Percentiles rank a stretch among this genome's conserved stretches.
Conservation (phyloP, 164 flowering plant species). For the Chimonanthus salicifolius region DNA sequence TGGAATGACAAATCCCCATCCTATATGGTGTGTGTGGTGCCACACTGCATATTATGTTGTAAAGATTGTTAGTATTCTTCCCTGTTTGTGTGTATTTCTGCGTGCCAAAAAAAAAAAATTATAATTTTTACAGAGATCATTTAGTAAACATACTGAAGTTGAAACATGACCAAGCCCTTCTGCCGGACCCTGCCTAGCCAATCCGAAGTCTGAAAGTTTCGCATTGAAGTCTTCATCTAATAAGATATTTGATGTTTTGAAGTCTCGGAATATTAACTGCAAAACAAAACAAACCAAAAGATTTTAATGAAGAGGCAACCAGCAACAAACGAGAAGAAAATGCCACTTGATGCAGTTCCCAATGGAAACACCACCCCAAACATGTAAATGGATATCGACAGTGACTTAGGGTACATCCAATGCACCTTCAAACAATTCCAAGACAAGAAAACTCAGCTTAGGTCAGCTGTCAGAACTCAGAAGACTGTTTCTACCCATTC, state of each 20-base stretch:
- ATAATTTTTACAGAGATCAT: background rate
- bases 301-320: background rate
- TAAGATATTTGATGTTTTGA: constrained; percentile 80
- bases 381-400: too few species aligned
- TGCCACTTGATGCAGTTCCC: background rate
- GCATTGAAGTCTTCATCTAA: constrained; percentile 86
- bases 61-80: background rate
- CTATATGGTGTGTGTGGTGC: background rate
- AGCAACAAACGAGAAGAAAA: background rate
- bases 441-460: too few species aligned
- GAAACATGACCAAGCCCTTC: constrained; percentile 82
- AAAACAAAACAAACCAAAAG: background rate
- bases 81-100: background rate
- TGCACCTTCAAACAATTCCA: too few species aligned
- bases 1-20: background rate
- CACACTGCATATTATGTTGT: too few species aligned
- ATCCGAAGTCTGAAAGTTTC: constrained; percentile 92
- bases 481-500: too few species aligned
- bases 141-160: constrained; percentile 56
- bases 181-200: constrained; percentile 88
- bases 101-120: background rate
- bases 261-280: constrained; percentile 93
- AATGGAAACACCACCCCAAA: too few species aligned
- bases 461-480: too few species aligned
- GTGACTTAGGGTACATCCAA: too few species aligned